These are phyloP conservation scores for Telfairia occidentalis DNA, from an alignment of 331 rosid genomes.

Conservation along the genomic window DNA sequence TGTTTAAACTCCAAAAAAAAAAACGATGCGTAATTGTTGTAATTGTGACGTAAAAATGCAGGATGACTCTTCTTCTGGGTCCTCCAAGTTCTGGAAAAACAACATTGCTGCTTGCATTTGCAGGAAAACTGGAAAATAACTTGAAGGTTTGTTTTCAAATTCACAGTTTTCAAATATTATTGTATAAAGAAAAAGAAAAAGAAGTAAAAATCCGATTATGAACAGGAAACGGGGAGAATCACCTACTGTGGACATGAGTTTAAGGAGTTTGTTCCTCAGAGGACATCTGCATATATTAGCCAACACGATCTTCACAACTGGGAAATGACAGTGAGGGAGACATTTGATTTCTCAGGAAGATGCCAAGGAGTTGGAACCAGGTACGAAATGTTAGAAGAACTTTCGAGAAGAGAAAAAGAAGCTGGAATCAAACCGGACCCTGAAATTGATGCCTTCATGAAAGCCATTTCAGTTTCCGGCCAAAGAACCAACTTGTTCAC, in stretches of 20 bases:
- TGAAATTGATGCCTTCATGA: slow-evolving; percentile 76
- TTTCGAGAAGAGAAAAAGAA: slow-evolving; percentile 57
- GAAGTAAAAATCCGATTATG: neutral
- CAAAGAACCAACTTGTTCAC: slow-evolving; percentile 60
- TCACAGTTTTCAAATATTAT: neutral
- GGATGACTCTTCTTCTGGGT: slow-evolving; percentile 83
- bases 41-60: slow-evolving; percentile 16
- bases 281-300: slow-evolving; percentile 63
- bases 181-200: neutral
- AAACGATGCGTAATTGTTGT: neutral
- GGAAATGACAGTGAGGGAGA: slow-evolving; percentile 82
- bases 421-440: slow-evolving; percentile 72
- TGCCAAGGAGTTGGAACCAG: slow-evolving; percentile 69
- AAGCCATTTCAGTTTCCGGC: slow-evolving; percentile 59
- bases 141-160: slow-evolving; percentile 34
- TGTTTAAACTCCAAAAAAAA: neutral
- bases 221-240: slow-evolving; percentile 51
- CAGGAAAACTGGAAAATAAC: slow-evolving; percentile 54
- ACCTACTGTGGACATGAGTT: slow-evolving; percentile 67
- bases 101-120: slow-evolving; percentile 59
- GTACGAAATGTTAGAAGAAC: slow-evolving; percentile 52
- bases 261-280: slow-evolving; percentile 48
- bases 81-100: slow-evolving; percentile 82
- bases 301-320: slow-evolving; percentile 68
- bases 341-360: slow-evolving; percentile 63